A percentile compares a stretch with the other conserved stretches of the same genome.
These are phyloP conservation scores for Sphaerulina musiva DNA, from an alignment of 2,329 filamentous ascomycete species.

Conservation along the genomic window DNA sequence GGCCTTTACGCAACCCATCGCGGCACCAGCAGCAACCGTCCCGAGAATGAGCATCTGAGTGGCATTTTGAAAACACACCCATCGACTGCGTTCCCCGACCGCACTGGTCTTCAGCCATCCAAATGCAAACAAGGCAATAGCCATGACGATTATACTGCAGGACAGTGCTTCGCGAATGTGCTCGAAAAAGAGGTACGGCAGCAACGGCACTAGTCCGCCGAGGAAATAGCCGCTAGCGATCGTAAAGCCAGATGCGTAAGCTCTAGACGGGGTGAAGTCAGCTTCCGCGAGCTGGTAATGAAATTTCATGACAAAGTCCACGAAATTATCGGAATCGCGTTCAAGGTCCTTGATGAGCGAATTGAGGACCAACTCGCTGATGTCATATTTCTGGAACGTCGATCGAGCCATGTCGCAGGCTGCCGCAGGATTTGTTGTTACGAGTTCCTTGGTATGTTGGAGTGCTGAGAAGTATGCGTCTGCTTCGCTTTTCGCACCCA, in stretches of 20 bases:
- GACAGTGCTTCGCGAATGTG: constrained; percentile 47
- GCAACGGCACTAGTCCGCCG: constrained; percentile 62
- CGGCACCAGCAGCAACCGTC: constrained; percentile 58
- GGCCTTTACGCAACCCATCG: constrained; percentile 56
- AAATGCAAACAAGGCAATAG: constrained; percentile 55
- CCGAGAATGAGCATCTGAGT: constrained; percentile 60
- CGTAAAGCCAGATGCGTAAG: constrained; percentile 53
- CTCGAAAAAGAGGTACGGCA: constrained; percentile 59
- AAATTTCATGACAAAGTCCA: constrained; percentile 45
- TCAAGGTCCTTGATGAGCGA: constrained; percentile 18
- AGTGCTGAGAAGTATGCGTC: constrained; percentile 45
- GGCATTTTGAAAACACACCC: constrained; percentile 53
- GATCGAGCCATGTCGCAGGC: constrained; percentile 37
- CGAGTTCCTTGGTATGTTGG: constrained; percentile 38
- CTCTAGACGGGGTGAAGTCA: constrained; percentile 37
- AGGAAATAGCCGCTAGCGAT: constrained; percentile 64
- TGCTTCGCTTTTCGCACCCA: constrained; percentile 47
- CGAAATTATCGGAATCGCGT: constrained; percentile 31
- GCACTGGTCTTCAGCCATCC: constrained; percentile 56
- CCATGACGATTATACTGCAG: constrained; percentile 55
- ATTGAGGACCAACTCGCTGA: constrained; percentile 32
- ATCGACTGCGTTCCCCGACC: constrained; percentile 38
- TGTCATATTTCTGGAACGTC: constrained; percentile 39
- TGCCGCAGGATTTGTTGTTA: constrained; percentile 35
- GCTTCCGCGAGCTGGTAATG: constrained; percentile 43